These are phyloP conservation scores for Myriosclerotinia duriaeana DNA, from an alignment of 2,329 filamentous ascomycete species.

Conservation along the genomic window DNA sequence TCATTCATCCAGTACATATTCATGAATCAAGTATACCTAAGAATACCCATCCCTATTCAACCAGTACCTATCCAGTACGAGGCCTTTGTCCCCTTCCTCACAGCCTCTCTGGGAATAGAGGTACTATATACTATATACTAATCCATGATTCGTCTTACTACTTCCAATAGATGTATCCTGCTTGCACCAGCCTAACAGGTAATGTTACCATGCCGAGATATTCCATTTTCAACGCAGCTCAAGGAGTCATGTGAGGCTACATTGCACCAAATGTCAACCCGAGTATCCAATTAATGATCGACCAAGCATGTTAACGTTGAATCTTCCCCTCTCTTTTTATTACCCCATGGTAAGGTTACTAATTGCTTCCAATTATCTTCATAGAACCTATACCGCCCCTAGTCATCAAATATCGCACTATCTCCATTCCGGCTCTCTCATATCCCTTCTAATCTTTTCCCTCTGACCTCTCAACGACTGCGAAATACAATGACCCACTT, in stretches of 20 bases:
- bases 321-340: constrained; percentile 17
- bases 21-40: constrained; percentile 4
- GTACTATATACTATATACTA: constrained; percentile 6
- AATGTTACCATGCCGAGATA: constrained; percentile 13
- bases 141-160: constrained; percentile 19
- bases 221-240: constrained; percentile 7
- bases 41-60: neutral
- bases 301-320: constrained; percentile 18
- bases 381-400: constrained; percentile 2
- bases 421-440: constrained; percentile 8
- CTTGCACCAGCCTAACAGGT: constrained; percentile 11
- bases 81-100: constrained; percentile 1
- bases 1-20: constrained; percentile 18
- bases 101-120: constrained; percentile 24
- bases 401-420: constrained; percentile 10
- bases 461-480: neutral
- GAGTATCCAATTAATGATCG: constrained; percentile 21
- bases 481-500: constrained; percentile 19
- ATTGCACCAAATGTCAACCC: constrained; percentile 16
- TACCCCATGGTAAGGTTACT: constrained; percentile 18
- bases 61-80: neutral
- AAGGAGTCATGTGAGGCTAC: constrained; percentile 16
- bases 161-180: constrained; percentile 10
- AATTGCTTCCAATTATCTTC: constrained; percentile 19
- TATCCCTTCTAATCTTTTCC: constrained; percentile 7